Percentiles rank a stretch among this genome's conserved stretches.
Conservation (phyloP, 768 basidiomycete genomes). For the Boletus insuetus region DNA sequence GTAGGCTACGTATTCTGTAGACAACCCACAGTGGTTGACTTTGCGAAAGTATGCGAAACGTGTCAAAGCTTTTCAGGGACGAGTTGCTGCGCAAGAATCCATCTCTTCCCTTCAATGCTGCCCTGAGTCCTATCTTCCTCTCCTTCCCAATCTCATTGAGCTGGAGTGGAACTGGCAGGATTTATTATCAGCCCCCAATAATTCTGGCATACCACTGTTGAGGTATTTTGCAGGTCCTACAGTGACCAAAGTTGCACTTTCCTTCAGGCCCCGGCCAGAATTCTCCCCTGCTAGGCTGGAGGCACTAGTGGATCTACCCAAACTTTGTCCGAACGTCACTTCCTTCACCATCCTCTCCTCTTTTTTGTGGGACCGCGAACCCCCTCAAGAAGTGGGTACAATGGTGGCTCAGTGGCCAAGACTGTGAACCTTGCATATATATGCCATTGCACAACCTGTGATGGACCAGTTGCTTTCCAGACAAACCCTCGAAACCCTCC, state of each 20-base stretch:
- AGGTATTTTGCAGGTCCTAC: slow-evolving; percentile 9
- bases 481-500: slow-evolving; percentile 4
- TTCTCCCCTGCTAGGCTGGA: slow-evolving; percentile 6
- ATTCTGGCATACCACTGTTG: slow-evolving; percentile 12
- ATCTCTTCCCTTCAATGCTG: slow-evolving; percentile 6
- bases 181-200: background rate
- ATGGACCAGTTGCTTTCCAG: slow-evolving; percentile 25
- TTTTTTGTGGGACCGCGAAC: slow-evolving; percentile 5
- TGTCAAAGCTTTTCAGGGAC: slow-evolving; percentile 12
- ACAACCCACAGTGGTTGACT: slow-evolving; percentile 14
- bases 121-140: slow-evolving; percentile 10
- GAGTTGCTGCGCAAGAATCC: background rate
- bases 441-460: slow-evolving; percentile 8
- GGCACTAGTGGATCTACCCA: slow-evolving; percentile 13
- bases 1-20: background rate
- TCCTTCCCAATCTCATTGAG: slow-evolving; percentile 21
- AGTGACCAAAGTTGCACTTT: slow-evolving; percentile 11
- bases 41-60: slow-evolving; percentile 24
- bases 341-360: slow-evolving; percentile 11
- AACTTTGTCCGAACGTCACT: slow-evolving; percentile 19
- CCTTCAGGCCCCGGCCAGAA: slow-evolving; percentile 8
- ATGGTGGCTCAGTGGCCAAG: slow-evolving; percentile 8
- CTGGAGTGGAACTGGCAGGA: slow-evolving; percentile 13
- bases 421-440: slow-evolving; percentile 7
- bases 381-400: background rate